Evolutionary conservation across 2,329 filamentous ascomycete genomes (phyloP).

Genomic region (Parafenestella ontariensis): DNA sequence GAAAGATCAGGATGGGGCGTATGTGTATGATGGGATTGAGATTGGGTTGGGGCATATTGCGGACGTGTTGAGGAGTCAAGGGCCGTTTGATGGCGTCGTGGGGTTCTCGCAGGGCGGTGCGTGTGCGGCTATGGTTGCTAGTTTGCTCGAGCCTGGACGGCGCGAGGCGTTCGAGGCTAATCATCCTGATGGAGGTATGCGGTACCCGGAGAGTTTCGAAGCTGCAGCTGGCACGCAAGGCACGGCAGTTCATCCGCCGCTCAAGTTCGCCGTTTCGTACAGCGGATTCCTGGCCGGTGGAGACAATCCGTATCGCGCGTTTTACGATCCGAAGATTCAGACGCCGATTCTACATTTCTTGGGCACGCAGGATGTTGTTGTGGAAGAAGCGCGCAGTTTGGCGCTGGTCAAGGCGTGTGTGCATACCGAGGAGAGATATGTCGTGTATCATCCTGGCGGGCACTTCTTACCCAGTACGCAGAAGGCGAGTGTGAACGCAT

Average conservation of each 20-base stretch:
- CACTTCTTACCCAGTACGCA: conserved; percentile 83
- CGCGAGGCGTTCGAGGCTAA: conserved; percentile 57
- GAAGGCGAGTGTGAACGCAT: conserved; percentile 78
- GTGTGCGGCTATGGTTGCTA: conserved; percentile 73
- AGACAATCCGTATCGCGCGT: conserved; percentile 67
- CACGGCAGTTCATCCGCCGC: conserved; percentile 56
- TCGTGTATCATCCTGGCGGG: conserved; percentile 81
- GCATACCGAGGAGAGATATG: conserved; percentile 55
- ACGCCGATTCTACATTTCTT: conserved; percentile 85
- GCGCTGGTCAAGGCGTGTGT: conserved; percentile 71
- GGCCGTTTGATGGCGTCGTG: conserved; percentile 47
- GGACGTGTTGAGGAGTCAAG: conserved; percentile 31
- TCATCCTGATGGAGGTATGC: conserved; percentile 53
- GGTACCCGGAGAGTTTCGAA: conserved; percentile 58
- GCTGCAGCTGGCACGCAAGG: conserved; percentile 19
- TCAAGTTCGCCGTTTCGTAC: conserved; percentile 78
- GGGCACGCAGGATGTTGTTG: conserved; percentile 84
- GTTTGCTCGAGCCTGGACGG: conserved; percentile 68
- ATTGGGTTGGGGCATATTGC: conserved; percentile 71
- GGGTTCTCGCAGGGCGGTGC: conserved; percentile 55
- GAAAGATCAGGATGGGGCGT: conserved; percentile 61
- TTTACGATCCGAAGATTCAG: conserved; percentile 76
- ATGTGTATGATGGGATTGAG: conserved; percentile 71
- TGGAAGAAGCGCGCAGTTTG: conserved; percentile 76
- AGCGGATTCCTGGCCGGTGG: conserved; percentile 75